A percentile compares a stretch with the other conserved stretches of the same genome.
Conservation (phyloP, 179 eudicot species). For the Silene coronaria region DNA sequence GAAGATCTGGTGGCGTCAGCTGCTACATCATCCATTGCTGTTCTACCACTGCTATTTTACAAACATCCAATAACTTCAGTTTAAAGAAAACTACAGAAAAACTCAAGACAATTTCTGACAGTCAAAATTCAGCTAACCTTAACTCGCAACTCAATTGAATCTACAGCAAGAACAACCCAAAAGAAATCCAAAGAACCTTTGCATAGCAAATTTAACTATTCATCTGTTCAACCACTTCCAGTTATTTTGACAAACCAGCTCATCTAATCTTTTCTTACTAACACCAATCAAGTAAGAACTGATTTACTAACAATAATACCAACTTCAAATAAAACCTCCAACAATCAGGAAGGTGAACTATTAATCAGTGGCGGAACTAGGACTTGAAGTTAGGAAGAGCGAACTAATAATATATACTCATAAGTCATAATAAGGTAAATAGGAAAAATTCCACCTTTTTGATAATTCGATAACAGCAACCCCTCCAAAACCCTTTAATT, state of each 20-base stretch:
- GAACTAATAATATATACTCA: no score
- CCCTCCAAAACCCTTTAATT: no score
- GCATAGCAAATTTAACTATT: not conserved
- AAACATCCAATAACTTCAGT: not conserved
- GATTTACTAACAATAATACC: not conserved
- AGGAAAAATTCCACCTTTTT: no score
- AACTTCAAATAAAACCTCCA: no score
- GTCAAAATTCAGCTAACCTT: not conserved
- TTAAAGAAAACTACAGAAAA: not conserved
- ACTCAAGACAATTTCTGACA: not conserved
- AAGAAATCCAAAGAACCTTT: not conserved
- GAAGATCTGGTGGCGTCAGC: slow-evolving; percentile 22
- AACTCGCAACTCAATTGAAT: not conserved
- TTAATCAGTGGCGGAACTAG: no score
- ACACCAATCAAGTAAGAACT: not conserved
- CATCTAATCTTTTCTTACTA: not conserved
- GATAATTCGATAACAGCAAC: no score
- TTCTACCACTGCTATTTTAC: not conserved
- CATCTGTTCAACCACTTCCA: not conserved
- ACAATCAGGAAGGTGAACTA: no score
- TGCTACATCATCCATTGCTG: slow-evolving; percentile 31
- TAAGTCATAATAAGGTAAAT: no score
- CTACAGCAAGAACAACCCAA: not conserved
- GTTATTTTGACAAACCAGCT: not conserved
- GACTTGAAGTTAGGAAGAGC: no score